Evolutionary conservation across 352 stramenopile species (phyloP), one percentile per base, ranked within the genome.

Genomic region (Globisporangium polare): DNA sequence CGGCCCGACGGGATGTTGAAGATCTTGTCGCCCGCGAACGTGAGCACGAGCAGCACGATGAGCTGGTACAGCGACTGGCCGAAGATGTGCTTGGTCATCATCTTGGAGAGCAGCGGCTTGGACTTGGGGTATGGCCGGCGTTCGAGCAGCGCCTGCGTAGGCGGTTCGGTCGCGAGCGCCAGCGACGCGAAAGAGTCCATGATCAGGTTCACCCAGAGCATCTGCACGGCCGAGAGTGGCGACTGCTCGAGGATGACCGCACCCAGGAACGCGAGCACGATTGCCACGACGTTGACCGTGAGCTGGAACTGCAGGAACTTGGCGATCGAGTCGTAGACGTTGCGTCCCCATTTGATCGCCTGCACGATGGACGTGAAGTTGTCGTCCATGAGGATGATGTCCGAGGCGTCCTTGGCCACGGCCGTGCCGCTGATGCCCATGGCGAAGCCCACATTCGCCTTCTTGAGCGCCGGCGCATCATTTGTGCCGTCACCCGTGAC

Each of bases 281-380:
- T 88, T 3, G 95, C 97, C 9, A 98, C 94, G 26, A 99, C 81
- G 72, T 99, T 99, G 26, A 99, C 93, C 6, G 96, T 99, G 26
- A 99, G 83, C 82, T 99, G 96, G 73, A 99, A 99, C 78, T 98
- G 96, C 43, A 99, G 72, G 75, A 99, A 99, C 77, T 99, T 99
- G 60, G 90, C 76, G 69, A 99, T 98, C 50, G 96, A 97, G 63
- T 99, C 95, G 71, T 98, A 98, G 1, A 99, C 93, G 53, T 94
- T 98, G 33, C 97, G 77, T 8, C 97, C 97, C 95, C 94, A 98
- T 65, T 98, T 92, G 58, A 98, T 95, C 26, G 94, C 96, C 41
- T 91, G 92, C 51, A 99, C 95, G 69, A 98, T 98, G 6, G 92
- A 98, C 7, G 92, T 90, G 72, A 99, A 99, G 63, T 98, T 97